Conservation (phyloP, 1,284 basidiomycete genomes). For the Sporisorium sorghi region DNA sequence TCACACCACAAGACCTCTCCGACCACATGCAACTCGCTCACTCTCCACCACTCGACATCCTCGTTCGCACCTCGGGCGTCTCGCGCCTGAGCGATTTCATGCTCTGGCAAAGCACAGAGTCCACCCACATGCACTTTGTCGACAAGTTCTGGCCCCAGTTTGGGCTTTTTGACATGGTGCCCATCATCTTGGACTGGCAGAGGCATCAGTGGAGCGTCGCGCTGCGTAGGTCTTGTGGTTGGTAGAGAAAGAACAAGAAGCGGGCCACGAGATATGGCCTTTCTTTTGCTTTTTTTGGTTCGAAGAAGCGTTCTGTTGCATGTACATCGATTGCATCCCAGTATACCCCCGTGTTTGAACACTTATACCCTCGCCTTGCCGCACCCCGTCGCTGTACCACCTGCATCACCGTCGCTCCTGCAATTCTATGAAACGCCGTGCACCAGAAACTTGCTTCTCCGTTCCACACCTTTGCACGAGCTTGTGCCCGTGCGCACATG, state of each 20-base stretch:
- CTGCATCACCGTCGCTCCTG: too few relatives aligned
- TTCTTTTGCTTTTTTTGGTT: too few relatives aligned
- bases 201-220: constrained; percentile 65
- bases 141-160: constrained; percentile 94
- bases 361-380: not conserved
- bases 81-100: constrained; percentile 90
- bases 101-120: constrained; percentile 86
- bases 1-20: constrained; percentile 27
- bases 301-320: not conserved
- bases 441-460: too few relatives aligned
- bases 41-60: constrained; percentile 86
- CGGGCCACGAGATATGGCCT: not conserved
- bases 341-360: not conserved
- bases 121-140: constrained; percentile 92
- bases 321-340: not conserved
- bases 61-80: constrained; percentile 92
- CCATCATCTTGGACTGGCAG: constrained; percentile 87
- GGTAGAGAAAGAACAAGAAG: constrained; percentile 6
- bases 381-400: too few relatives aligned
- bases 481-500: too few relatives aligned
- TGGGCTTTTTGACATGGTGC: constrained; percentile 85
- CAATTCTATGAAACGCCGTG: too few relatives aligned
- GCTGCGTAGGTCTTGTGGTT: constrained; percentile 29
- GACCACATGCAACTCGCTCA: constrained; percentile 72
- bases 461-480: too few relatives aligned